Conservation (phyloP, 768 basidiomycete species). For the Dioszegia hungarica region DNA sequence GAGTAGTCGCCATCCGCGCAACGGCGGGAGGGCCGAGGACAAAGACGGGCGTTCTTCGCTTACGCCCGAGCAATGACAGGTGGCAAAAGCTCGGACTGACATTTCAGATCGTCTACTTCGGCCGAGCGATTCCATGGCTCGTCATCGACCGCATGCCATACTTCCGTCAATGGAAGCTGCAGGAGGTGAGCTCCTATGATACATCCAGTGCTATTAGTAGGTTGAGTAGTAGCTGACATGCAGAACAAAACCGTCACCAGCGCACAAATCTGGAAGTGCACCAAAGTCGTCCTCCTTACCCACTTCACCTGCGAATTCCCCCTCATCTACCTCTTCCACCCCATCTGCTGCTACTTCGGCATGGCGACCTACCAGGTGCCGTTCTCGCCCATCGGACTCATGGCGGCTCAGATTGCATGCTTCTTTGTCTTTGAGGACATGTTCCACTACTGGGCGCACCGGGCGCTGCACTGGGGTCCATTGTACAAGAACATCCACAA, state of each 20-base stretch:
- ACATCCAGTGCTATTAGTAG: not conserved
- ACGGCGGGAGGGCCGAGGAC: too few species aligned
- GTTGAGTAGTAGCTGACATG: conserved; percentile 5
- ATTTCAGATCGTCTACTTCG: conserved; percentile 86
- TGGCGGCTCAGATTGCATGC: conserved; percentile 70
- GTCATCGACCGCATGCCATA: conserved; percentile 91
- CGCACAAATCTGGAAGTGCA: conserved; percentile 89
- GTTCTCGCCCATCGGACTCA: conserved; percentile 66
- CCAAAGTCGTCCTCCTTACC: conserved; percentile 84
- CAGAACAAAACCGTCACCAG: conserved; percentile 67
- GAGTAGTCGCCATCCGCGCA: too few species aligned
- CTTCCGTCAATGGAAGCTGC: conserved; percentile 90
- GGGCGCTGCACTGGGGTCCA: conserved; percentile 67
- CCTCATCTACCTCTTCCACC: conserved; percentile 85
- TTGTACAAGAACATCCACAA: conserved; percentile 94
- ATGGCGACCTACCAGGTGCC: conserved; percentile 92
- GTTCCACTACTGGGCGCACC: conserved; percentile 94
- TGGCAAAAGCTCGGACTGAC: too few species aligned
- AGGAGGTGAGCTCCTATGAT: conserved; percentile 55
- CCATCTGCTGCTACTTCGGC: conserved; percentile 76
- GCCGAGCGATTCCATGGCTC: conserved; percentile 85
- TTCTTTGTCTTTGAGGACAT: conserved; percentile 97
- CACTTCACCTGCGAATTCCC: conserved; percentile 96
- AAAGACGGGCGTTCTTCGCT: too few species aligned
- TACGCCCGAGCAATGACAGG: too few species aligned